Evolutionary conservation across 1,139 yeast species (phyloP).

Genomic region (Suhomyces wounanorum): DNA sequence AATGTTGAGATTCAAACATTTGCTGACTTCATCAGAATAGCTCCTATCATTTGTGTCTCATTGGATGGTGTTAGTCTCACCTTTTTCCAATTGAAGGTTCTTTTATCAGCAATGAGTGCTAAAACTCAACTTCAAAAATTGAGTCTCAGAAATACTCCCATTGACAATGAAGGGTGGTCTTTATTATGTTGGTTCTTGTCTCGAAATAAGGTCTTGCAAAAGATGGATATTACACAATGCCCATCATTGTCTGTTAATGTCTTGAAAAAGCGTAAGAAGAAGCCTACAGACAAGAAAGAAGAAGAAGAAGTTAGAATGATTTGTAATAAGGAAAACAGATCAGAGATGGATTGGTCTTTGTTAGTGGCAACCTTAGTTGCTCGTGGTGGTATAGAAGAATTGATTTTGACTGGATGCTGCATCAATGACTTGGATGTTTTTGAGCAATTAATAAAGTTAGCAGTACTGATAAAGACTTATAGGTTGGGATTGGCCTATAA

Average conservation of each 20-base stretch:
- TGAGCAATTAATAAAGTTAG: slow-evolving; percentile 56
- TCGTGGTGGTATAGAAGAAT: slow-evolving; percentile 72
- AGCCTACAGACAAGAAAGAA: slow-evolving; percentile 23
- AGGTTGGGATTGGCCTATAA: slow-evolving; percentile 73
- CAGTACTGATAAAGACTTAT: slow-evolving; percentile 51
- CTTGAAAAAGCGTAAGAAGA: slow-evolving; percentile 44
- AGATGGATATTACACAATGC: slow-evolving; percentile 72
- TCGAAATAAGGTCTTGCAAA: slow-evolving; percentile 54
- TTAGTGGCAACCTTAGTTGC: slow-evolving; percentile 68
- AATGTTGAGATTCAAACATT: slow-evolving; percentile 72
- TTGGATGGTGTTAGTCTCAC: slow-evolving; percentile 70
- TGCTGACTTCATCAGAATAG: slow-evolving; percentile 72
- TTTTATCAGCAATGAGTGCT: slow-evolving; percentile 61
- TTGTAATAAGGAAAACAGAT: slow-evolving; percentile 57
- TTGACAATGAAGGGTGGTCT: slow-evolving; percentile 71
- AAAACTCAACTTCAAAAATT: slow-evolving; percentile 65
- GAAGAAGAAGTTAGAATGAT: slow-evolving; percentile 53
- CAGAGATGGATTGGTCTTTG: slow-evolving; percentile 77
- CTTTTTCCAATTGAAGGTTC: slow-evolving; percentile 61
- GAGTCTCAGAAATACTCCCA: slow-evolving; percentile 70
- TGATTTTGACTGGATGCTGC: slow-evolving; percentile 72
- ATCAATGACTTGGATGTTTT: slow-evolving; percentile 57
- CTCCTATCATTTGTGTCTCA: slow-evolving; percentile 68
- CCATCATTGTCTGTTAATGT: slow-evolving; percentile 60
- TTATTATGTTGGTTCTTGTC: slow-evolving; percentile 69